Percentiles rank a stretch among this genome's conserved stretches.
Evolutionary conservation across 2,329 filamentous ascomycete genomes (phyloP).

Genomic region (Cladosporium sp.): DNA sequence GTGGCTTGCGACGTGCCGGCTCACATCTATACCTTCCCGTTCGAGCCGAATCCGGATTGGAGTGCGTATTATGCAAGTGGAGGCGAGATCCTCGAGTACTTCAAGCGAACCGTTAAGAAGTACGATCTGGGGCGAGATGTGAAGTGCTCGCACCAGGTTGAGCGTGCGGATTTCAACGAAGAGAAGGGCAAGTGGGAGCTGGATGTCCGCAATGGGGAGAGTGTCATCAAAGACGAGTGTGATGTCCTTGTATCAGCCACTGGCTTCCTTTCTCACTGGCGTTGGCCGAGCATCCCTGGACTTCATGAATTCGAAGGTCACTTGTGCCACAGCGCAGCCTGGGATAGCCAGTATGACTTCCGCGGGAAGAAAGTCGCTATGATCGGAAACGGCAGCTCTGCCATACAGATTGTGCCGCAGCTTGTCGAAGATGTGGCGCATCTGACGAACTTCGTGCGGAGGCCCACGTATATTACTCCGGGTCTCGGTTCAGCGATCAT

Average conservation of each 20-base stretch:
- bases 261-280: slow-evolving; percentile 23
- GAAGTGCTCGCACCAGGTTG: slow-evolving; percentile 33
- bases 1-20: slow-evolving; percentile 37
- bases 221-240: slow-evolving; percentile 23
- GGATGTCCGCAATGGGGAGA: slow-evolving; percentile 24
- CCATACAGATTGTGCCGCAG: slow-evolving; percentile 35
- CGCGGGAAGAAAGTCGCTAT: slow-evolving; percentile 26
- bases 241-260: slow-evolving; percentile 33
- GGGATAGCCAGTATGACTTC: slow-evolving; percentile 27
- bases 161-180: slow-evolving; percentile 33
- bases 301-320: slow-evolving; percentile 31
- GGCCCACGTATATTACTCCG: slow-evolving; percentile 30
- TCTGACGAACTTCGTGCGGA: slow-evolving; percentile 29
- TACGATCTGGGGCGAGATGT: slow-evolving; percentile 35
- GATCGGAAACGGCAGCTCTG: slow-evolving; percentile 32
- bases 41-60: slow-evolving; percentile 40
- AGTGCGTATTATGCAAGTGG: slow-evolving; percentile 36
- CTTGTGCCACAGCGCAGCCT: slow-evolving; percentile 31
- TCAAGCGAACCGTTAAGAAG: slow-evolving; percentile 34
- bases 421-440: slow-evolving; percentile 28
- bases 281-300: slow-evolving; percentile 31
- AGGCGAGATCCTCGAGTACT: slow-evolving; percentile 38
- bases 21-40: slow-evolving; percentile 38
- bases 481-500: slow-evolving; percentile 24
- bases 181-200: slow-evolving; percentile 32